phyloP scores from a whole-genome alignment of 179 eudicot genomes.

The Corrigiola litoralis region DNA sequence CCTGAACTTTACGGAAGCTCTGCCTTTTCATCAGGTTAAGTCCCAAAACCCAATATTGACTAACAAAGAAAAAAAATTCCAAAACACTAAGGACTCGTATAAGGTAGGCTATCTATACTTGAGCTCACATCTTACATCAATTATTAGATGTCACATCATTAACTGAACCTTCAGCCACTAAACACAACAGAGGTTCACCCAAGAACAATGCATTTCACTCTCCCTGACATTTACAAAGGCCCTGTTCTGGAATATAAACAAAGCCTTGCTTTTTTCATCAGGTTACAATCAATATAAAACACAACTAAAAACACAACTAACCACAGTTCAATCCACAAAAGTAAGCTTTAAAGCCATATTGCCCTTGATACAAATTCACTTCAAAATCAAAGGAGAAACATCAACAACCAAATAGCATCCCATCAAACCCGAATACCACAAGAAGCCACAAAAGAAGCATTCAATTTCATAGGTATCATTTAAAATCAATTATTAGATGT shows the following conservation, averaged over 20 bases:
- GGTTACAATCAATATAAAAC: not conserved
- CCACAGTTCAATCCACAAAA: no score
- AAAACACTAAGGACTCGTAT: no score
- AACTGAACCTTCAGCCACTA: conserved; percentile 25
- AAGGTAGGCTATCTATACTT: no score
- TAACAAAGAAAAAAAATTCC: no score
- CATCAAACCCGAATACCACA: no score
- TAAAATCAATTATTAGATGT: not conserved
- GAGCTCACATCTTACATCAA: not conserved
- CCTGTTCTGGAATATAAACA: conserved; percentile 10
- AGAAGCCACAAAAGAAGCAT: not conserved
- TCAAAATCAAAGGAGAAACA: no score
- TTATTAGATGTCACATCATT: conserved; percentile 10
- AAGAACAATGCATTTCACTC: conserved; percentile 13
- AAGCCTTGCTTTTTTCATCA: conserved; percentile 18
- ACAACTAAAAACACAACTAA: no score
- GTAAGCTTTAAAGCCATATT: no score
- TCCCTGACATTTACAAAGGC: conserved; percentile 29
- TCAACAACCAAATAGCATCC: no score
- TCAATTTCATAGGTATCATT: not conserved
- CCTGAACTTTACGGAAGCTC: conserved; percentile 28
- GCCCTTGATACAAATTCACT: no score
- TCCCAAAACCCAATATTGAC: no score
- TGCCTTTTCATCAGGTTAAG: not conserved
- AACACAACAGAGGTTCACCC: conserved; percentile 20